A percentile compares a stretch with the other conserved stretches of the same genome.
These are phyloP conservation scores for Apostasia shenzhenica DNA, from an alignment of 106 monocot genomes.

Conservation along the genomic window DNA sequence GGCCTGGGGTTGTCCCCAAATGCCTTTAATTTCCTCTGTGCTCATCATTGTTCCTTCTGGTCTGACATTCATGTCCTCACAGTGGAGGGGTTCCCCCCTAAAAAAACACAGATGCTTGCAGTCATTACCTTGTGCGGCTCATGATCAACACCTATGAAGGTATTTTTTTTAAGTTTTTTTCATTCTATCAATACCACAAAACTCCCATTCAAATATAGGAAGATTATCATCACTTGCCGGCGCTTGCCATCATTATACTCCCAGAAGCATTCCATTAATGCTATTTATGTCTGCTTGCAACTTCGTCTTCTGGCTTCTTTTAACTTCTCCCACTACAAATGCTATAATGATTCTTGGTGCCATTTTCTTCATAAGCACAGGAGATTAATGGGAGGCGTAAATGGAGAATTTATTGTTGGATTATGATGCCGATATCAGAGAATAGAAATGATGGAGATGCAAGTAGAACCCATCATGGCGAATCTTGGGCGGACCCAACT, in stretches of 20 bases:
- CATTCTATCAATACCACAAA: constrained; percentile 2
- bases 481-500: constrained; percentile 11
- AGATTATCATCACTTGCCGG: constrained; percentile 8
- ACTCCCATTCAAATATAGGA: not conserved
- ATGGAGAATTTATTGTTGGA: constrained; percentile 1
- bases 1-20: not conserved
- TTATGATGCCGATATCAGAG: not conserved
- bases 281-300: not conserved
- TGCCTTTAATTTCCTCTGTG: not conserved
- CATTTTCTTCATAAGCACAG: no score
- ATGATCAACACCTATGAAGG: not conserved
- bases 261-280: constrained; percentile 9
- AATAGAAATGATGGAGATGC: constrained; percentile 5
- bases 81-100: not conserved
- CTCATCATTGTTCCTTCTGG: constrained; percentile 2
- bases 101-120: not conserved
- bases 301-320: not conserved
- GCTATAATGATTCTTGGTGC: no score
- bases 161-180: no score
- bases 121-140: no score
- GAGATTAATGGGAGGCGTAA: not conserved
- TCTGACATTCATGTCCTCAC: not conserved
- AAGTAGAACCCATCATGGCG: constrained; percentile 10
- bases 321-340: not conserved
- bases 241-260: constrained; percentile 10